Evolutionary conservation across 306 rosid genomes (phyloP).

Genomic region (Lathyrus oleraceus): DNA sequence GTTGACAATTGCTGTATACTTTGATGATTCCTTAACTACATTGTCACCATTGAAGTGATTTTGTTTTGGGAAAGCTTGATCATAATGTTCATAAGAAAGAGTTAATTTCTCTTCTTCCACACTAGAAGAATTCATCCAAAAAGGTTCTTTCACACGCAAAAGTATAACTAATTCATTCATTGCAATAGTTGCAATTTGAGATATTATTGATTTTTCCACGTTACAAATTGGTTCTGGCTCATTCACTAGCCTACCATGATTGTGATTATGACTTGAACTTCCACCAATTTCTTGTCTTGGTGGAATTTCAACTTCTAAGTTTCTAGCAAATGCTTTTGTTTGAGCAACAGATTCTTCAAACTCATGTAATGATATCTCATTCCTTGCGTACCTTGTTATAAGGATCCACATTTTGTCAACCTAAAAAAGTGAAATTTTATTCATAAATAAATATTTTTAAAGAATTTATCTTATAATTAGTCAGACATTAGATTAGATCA

Average conservation of each 20-base stretch:
- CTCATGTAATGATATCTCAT: constrained; percentile 44
- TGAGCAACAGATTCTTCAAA: constrained; percentile 13
- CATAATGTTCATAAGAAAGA: constrained; percentile 49
- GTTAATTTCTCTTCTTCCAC: constrained; percentile 20
- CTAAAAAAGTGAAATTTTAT: constrained; percentile 51
- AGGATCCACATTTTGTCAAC: constrained; percentile 44
- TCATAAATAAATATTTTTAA: neutral
- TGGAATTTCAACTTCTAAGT: neutral
- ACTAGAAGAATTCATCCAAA: constrained; percentile 50
- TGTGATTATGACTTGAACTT: constrained; percentile 20
- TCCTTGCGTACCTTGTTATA: constrained; percentile 51
- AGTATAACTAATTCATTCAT: constrained; percentile 54
- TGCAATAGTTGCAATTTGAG: constrained; percentile 44
- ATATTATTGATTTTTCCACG: constrained; percentile 44
- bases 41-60: constrained; percentile 34
- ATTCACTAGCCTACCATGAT: neutral
- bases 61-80: constrained; percentile 43
- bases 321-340: constrained; percentile 36
- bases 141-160: constrained; percentile 43
- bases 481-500: neutral
- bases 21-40: constrained; percentile 59
- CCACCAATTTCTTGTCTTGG: neutral
- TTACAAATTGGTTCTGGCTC: constrained; percentile 26
- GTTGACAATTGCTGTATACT: constrained; percentile 46
- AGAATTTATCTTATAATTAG: neutral